Base-by-base conservation (phyloP, 257 asterid species). In the Coffea canephora region DNA sequence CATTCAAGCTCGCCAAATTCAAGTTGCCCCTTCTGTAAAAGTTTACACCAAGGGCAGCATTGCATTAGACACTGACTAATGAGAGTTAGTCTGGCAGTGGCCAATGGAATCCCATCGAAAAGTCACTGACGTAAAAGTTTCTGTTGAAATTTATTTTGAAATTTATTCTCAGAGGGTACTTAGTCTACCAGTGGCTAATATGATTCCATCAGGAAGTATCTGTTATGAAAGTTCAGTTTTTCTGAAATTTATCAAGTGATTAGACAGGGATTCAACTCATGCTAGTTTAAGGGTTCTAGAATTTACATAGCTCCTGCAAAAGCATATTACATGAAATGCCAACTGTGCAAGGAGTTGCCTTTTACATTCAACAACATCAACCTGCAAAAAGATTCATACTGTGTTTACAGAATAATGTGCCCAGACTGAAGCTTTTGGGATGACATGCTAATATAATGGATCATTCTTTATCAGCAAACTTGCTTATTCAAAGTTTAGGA, bases 1-100 rank as follows among this genome's bases (percentile, higher is more conserved):
- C 98, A 95, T 74, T 91, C 97, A 1, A 94, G 83, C 90, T 91
- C 98, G 11, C 88, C 86, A 43, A 93, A 89, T 81, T 91, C 99
- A n/a, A 91, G 87, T n/a, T 89, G 91, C 83, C 87, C 96, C 94
- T 92, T 89, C 97, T 94, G 93, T 81, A 80, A 1, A 61, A 59
- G 8, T 46, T 46, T 71, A n/a, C 27, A 61, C 43, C 69, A 74
- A 57, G 1, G 69, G 21, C 19, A 57, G 52, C 10, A 75, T 39
- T 14, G 8, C 57, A 61, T 75, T 71, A 71, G 39, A 27, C 43
- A 31, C 8, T 65, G 6, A 12, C 41, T n/a, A 62, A 23, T 23
- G 5, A 41, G 8, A 39, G 10, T 41, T 4, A 75, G 54, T 57
- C 6, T 13, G 61, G 23, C 23, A 4, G 71, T 34, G 8, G 45